Percentiles rank a stretch among this genome's conserved stretches.
Evolutionary conservation across 2,329 filamentous ascomycete species (phyloP).

Genomic region (Diaporthe citri): DNA sequence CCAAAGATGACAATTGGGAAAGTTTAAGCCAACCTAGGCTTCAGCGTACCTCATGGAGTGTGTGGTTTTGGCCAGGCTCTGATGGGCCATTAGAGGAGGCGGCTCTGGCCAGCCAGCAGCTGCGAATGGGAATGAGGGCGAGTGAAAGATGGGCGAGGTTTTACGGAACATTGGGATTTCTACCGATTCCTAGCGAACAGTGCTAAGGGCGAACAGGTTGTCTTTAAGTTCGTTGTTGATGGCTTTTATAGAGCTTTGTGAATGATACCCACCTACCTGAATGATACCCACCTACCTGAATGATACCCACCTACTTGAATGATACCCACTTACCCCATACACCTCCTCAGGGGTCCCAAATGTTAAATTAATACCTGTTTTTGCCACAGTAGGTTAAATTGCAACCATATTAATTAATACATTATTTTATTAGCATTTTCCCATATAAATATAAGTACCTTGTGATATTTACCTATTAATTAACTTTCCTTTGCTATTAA

Average conservation of each 20-base stretch:
- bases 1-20: neutral
- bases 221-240: neutral
- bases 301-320: too few relatives aligned
- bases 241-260: neutral
- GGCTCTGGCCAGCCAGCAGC: slow-evolving; percentile 36
- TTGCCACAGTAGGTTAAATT: too few relatives aligned
- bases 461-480: too few relatives aligned
- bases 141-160: slow-evolving; percentile 44
- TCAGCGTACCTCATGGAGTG: neutral
- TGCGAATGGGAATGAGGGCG: slow-evolving; percentile 42
- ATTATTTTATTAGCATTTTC: too few relatives aligned
- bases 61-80: neutral
- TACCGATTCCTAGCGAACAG: neutral
- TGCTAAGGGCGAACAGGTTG: neutral
- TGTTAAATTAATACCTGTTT: too few relatives aligned
- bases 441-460: too few relatives aligned
- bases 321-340: too few relatives aligned
- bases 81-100: slow-evolving; percentile 15
- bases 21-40: neutral
- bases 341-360: too few relatives aligned
- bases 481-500: too few relatives aligned
- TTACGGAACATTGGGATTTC: slow-evolving; percentile 40
- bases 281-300: too few relatives aligned
- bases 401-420: too few relatives aligned
- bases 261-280: slow-evolving; percentile 8